Evolutionary conservation across 208 protist species (phyloP).

Genomic region (Trichomonas vaginalis): DNA sequence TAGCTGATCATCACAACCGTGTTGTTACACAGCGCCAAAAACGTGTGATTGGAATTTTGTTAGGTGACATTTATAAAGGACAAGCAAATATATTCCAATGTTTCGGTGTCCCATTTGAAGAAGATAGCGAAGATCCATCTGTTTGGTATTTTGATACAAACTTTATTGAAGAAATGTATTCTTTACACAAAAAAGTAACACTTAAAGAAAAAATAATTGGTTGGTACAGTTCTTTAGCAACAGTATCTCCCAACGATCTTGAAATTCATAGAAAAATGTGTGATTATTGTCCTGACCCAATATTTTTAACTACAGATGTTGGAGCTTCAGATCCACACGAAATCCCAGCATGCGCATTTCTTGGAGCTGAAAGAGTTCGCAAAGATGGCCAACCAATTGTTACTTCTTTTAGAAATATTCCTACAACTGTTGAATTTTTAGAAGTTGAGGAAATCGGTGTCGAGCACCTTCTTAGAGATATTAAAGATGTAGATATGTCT

Average conservation of each 20-base stretch:
- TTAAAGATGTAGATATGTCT: constrained; percentile 47
- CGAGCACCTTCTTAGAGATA: constrained; percentile 93
- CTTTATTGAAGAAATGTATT: constrained; percentile 82
- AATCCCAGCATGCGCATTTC: background rate
- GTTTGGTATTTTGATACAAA: constrained; percentile 96
- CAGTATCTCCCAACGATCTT: constrained; percentile 65
- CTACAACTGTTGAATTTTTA: constrained; percentile 20
- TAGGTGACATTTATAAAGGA: constrained; percentile 53
- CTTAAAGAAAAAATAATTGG: constrained; percentile 87
- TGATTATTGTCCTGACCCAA: constrained; percentile 44
- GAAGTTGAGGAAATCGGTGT: constrained; percentile 82
- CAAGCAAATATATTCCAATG: constrained; percentile 10
- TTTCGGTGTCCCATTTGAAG: constrained; percentile 85
- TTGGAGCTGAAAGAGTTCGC: background rate
- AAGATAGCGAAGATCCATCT: constrained; percentile 75
- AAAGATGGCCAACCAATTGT: background rate
- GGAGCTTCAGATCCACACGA: constrained; percentile 37
- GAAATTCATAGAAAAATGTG: constrained; percentile 78
- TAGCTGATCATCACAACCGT: constrained; percentile 97
- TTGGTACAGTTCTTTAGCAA: constrained; percentile 95
- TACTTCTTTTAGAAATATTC: constrained; percentile 28
- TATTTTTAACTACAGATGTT: constrained; percentile 66
- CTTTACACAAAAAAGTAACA: constrained; percentile 93
- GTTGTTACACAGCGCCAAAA: constrained; percentile 48
- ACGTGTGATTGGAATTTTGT: constrained; percentile 51